Percentiles rank a stretch among this genome's conserved stretches.
Evolutionary conservation across 768 basidiomycete species (phyloP).

Genomic region (Gloeopeniophorella convolvens): DNA sequence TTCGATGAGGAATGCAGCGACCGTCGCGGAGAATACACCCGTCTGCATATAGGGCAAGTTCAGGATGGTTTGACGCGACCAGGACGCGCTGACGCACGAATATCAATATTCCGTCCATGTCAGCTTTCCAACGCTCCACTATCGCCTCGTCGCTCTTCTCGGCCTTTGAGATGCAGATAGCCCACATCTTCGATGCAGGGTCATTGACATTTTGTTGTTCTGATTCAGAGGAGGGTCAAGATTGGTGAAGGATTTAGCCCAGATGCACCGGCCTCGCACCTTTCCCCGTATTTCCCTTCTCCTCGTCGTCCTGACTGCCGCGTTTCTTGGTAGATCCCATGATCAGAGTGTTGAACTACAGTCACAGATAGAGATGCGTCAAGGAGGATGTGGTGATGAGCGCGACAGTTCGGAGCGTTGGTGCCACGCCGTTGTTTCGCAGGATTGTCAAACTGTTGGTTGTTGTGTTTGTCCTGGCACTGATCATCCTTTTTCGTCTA

Average conservation of each 20-base stretch:
- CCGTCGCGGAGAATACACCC: conserved; percentile 17
- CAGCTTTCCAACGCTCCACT: conserved; percentile 7
- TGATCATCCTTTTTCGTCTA: no score
- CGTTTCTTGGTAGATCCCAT: background rate
- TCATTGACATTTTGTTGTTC: background rate
- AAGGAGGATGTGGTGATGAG: no score
- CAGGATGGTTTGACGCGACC: background rate
- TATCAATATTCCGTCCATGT: conserved; percentile 18
- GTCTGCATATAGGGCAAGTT: background rate
- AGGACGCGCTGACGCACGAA: conserved; percentile 1
- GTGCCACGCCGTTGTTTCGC: no score
- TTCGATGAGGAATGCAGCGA: conserved; percentile 18
- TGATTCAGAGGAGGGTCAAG: background rate
- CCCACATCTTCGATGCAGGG: conserved; percentile 15
- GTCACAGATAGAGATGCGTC: no score
- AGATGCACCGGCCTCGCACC: background rate
- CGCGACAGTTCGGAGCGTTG: no score
- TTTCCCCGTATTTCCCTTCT: background rate
- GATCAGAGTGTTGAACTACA: no score
- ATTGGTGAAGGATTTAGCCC: background rate
- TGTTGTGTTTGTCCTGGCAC: no score
- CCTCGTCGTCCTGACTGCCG: background rate
- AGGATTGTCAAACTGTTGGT: no score
- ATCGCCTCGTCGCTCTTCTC: conserved; percentile 1
- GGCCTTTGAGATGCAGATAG: conserved; percentile 2